Conservation (phyloP, 2,329 filamentous ascomycete genomes). For the Rutstroemia sp. region DNA sequence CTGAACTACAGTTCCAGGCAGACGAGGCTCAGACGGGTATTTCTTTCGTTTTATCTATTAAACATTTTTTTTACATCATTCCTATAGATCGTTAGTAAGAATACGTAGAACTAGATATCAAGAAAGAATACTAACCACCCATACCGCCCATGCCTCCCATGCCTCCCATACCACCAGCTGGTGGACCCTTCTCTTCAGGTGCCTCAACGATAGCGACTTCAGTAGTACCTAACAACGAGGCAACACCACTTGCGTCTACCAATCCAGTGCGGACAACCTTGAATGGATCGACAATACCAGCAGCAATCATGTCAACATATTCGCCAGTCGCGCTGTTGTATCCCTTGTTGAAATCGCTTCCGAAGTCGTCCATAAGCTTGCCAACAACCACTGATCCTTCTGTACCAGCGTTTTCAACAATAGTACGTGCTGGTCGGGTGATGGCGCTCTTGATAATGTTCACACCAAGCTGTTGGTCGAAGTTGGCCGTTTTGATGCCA, state of each 20-base stretch:
- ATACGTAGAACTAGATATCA: not conserved
- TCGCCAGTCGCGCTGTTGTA: slow-evolving; percentile 95
- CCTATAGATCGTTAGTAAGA: slow-evolving; percentile 13
- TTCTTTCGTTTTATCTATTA: slow-evolving; percentile 23
- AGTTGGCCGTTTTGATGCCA: slow-evolving; percentile 83
- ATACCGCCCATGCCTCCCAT: slow-evolving; percentile 56
- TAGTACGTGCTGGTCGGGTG: slow-evolving; percentile 86
- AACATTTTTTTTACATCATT: slow-evolving; percentile 29
- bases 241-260: slow-evolving; percentile 90
- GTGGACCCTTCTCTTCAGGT: slow-evolving; percentile 74
- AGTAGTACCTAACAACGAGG: slow-evolving; percentile 92
- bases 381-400: slow-evolving; percentile 96
- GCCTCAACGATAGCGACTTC: slow-evolving; percentile 98
- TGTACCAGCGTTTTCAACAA: slow-evolving; percentile 94
- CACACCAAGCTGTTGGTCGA: slow-evolving; percentile 98
- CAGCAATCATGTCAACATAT: slow-evolving; percentile 96
- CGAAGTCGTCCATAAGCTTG: slow-evolving; percentile 94
- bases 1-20: not conserved
- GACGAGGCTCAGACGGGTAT: slow-evolving; percentile 18
- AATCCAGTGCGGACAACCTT: slow-evolving; percentile 98
- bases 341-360: slow-evolving; percentile 91
- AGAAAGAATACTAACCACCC: slow-evolving; percentile 21
- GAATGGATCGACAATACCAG: slow-evolving; percentile 97
- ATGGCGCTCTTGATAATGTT: slow-evolving; percentile 98
- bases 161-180: slow-evolving; percentile 59